A percentile compares a stretch with the other conserved stretches of the same genome.
Evolutionary conservation across 164 flowering plant genomes (phyloP).

Genomic region (Liriodendron chinense): DNA sequence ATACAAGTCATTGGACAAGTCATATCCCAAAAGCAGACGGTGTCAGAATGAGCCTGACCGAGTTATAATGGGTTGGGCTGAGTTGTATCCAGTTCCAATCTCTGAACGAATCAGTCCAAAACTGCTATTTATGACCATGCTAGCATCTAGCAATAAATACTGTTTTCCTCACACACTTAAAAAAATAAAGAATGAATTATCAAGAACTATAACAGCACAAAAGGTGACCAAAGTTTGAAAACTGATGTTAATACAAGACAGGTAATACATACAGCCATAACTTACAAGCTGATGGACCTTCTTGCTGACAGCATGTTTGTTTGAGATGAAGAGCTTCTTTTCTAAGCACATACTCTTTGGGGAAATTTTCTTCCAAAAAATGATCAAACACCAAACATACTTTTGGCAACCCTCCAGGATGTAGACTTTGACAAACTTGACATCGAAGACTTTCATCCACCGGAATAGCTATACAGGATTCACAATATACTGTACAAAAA

Average conservation of each 20-base stretch:
- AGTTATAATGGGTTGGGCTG: no score
- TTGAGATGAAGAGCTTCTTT: conserved; percentile 33
- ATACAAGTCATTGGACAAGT: no score
- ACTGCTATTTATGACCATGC: no score
- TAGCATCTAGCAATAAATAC: no score
- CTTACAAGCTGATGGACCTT: conserved; percentile 36
- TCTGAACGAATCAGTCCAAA: no score
- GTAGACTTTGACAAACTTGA: conserved; percentile 48
- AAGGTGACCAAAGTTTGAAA: background rate
- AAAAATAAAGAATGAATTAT: no score
- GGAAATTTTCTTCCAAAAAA: conserved; percentile 59
- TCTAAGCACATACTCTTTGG: conserved; percentile 52
- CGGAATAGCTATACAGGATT: conserved; percentile 39
- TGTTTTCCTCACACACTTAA: background rate
- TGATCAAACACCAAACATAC: conserved; percentile 71
- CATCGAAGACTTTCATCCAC: conserved; percentile 43
- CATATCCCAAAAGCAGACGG: no score
- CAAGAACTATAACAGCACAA: background rate
- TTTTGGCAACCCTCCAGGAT: conserved; percentile 64
- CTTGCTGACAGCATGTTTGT: conserved; percentile 22
- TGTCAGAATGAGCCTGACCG: no score
- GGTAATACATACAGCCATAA: background rate
- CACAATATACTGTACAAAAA: conserved; percentile 56
- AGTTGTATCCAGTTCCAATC: no score
- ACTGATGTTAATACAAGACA: background rate